phyloP scores from a whole-genome alignment of 306 rosid genomes.

The Quercus robur region DNA sequence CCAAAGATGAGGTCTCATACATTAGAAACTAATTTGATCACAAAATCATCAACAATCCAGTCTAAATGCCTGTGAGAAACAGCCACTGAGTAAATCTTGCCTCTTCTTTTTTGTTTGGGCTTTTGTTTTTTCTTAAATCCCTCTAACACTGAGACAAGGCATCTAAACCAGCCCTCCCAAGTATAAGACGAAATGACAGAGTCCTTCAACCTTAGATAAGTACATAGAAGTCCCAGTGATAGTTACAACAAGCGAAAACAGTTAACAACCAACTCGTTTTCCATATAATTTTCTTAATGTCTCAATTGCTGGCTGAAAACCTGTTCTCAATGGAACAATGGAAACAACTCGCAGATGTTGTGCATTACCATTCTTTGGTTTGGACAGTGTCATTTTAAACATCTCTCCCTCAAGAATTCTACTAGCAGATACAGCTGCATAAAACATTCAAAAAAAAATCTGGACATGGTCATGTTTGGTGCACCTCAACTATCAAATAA shows the following conservation, averaged over 20 bases:
- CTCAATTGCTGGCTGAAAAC: slow-evolving; percentile 50
- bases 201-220: not conserved
- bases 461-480: not conserved
- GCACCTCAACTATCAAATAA: not conserved
- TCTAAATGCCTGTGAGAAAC: not conserved
- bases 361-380: slow-evolving; percentile 55
- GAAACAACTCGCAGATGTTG: slow-evolving; percentile 43
- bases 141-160: not conserved
- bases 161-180: not conserved
- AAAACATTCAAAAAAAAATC: slow-evolving; percentile 10
- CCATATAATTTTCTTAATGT: slow-evolving; percentile 42
- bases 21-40: not conserved
- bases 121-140: not conserved
- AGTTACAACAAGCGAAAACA: not conserved
- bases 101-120: not conserved
- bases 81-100: not conserved
- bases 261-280: slow-evolving; percentile 24
- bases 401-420: slow-evolving; percentile 68
- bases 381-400: slow-evolving; percentile 51
- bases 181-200: not conserved
- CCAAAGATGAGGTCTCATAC: not conserved
- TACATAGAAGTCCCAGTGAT: not conserved
- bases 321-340: slow-evolving; percentile 47
- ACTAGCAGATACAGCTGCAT: slow-evolving; percentile 41
- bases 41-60: not conserved